phyloP scores from a whole-genome alignment of 2,329 filamentous ascomycete genomes.

The Colletotrichum sojae region DNA sequence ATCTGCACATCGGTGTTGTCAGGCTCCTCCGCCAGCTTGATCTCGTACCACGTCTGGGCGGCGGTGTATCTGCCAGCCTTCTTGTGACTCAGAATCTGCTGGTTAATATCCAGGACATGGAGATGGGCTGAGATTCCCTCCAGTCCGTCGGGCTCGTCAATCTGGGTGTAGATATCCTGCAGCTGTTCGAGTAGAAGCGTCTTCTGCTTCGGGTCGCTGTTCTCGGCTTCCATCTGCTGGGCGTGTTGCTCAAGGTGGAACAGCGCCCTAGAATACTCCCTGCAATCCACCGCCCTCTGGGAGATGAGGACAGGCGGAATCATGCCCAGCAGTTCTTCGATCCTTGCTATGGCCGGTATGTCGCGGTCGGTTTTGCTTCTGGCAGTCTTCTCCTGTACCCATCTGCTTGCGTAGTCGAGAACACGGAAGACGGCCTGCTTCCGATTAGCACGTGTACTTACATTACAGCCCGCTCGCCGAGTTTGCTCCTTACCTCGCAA shows the following conservation, averaged over 20 bases:
- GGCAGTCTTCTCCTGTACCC: slow-evolving; percentile 83
- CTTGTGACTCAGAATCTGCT: slow-evolving; percentile 92
- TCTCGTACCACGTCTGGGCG: slow-evolving; percentile 97
- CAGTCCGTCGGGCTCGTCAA: slow-evolving; percentile 96
- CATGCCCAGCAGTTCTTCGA: slow-evolving; percentile 66
- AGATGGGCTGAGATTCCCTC: slow-evolving; percentile 94
- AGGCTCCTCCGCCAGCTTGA: slow-evolving; percentile 85
- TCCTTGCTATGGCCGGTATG: slow-evolving; percentile 64
- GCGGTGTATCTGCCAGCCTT: slow-evolving; percentile 95
- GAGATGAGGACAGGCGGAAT: slow-evolving; percentile 85
- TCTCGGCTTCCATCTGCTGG: slow-evolving; percentile 61
- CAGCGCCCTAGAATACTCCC: slow-evolving; percentile 90
- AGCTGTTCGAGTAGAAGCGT: slow-evolving; percentile 81
- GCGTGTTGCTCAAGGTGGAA: slow-evolving; percentile 97
- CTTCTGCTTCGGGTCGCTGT: slow-evolving; percentile 65
- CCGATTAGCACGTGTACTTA: background rate
- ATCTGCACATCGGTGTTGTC: slow-evolving; percentile 83
- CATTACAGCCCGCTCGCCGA: background rate
- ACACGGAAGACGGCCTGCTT: slow-evolving; percentile 86
- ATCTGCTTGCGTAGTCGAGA: slow-evolving; percentile 91
- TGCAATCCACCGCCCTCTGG: slow-evolving; percentile 90
- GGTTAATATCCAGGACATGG: slow-evolving; percentile 89
- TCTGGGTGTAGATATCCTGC: slow-evolving; percentile 95
- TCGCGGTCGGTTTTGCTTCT: slow-evolving; percentile 51
- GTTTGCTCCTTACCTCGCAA: slow-evolving; percentile 77